Conservation (phyloP, 2,329 filamentous ascomycete species). For the Aspergillus uvarum region DNA sequence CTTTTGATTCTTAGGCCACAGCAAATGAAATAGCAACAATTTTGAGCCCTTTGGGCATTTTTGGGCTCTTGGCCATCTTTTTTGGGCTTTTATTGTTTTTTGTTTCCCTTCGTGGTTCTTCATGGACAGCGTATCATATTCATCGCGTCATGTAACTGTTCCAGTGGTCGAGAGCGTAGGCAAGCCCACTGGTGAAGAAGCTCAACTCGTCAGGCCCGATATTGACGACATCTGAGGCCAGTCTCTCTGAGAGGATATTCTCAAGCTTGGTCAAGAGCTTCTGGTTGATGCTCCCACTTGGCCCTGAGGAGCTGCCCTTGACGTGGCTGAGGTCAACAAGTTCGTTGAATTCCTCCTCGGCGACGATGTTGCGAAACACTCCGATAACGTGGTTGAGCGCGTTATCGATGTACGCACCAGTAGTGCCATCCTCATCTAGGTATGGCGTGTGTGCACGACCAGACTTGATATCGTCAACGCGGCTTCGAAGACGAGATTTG, state of each 20-base stretch:
- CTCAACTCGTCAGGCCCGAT: conserved; percentile 39
- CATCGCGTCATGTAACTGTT: neutral
- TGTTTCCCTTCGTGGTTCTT: neutral
- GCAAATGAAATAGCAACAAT: neutral
- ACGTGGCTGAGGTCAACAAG: conserved; percentile 30
- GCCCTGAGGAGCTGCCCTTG: conserved; percentile 12
- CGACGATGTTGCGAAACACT: conserved; percentile 41
- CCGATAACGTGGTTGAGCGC: conserved; percentile 41
- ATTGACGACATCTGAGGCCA: conserved; percentile 30
- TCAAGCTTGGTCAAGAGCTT: conserved; percentile 36
- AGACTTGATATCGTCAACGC: conserved; percentile 34
- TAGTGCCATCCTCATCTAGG: conserved; percentile 31
- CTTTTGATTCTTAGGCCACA: neutral
- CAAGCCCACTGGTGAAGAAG: conserved; percentile 42
- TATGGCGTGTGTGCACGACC: conserved; percentile 35
- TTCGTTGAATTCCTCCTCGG: conserved; percentile 37
- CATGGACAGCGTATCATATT: neutral
- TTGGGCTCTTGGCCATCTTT: neutral
- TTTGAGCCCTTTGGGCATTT: neutral
- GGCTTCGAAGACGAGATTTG: conserved; percentile 33
- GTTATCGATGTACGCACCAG: conserved; percentile 37
- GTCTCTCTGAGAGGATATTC: conserved; percentile 34
- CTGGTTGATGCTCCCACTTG: conserved; percentile 16
- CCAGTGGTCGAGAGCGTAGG: conserved; percentile 32
- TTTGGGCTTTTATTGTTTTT: neutral